Evolutionary conservation across 345 rosid genomes (phyloP), one percentile per base, ranked within the genome.

Genomic region (Barbarea vulgaris): DNA sequence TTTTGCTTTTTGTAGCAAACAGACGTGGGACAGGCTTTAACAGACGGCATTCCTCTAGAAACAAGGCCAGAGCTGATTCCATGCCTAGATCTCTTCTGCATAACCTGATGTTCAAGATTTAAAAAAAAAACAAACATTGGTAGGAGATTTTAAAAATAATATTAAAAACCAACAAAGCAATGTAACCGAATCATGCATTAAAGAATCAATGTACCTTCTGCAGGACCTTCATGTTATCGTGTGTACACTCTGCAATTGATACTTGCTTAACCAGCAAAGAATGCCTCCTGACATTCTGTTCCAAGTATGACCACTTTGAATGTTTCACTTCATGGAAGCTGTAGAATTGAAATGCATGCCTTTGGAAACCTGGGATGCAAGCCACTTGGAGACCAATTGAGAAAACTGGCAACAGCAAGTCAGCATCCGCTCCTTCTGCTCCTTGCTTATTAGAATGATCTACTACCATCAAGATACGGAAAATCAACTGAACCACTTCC

Each of bases 371-470:
- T 69, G 84, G 85, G 57, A 74, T 67, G 72, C 81, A 77, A 60
- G 91, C 88, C 64, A 92, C 83, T 60, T 80, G 91, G 77, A 87
- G 90, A 63, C 88, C 83, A 60, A 92, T 79, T 27, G 98, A 89
- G 74, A 92, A 88, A 66, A 77, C 86, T 3, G 98, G 97, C 72
- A 86, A 74, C 82, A 57, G 86, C 55, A 71, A 64, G 67, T 83
- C 87, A 78, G 82, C 78, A 80, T 53, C 86, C 34, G 75, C 81
- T 69, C 70, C 76, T 71, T 76, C 82, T 60, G 82, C 84, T 66
- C 74, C 79, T 68, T 64, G 89, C 69, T 83, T 85, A 63, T 57
- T 61, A 57, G 88, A 75, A 77, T 73, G 85, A 82, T 72, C 57
- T 63, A 88, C 85, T 61, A 84, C 75, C 21, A 68, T 59, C 63